Evolutionary conservation across 2,329 filamentous ascomycete species (phyloP).

Genomic region (Immersiporthe knoxdaviesiana): DNA sequence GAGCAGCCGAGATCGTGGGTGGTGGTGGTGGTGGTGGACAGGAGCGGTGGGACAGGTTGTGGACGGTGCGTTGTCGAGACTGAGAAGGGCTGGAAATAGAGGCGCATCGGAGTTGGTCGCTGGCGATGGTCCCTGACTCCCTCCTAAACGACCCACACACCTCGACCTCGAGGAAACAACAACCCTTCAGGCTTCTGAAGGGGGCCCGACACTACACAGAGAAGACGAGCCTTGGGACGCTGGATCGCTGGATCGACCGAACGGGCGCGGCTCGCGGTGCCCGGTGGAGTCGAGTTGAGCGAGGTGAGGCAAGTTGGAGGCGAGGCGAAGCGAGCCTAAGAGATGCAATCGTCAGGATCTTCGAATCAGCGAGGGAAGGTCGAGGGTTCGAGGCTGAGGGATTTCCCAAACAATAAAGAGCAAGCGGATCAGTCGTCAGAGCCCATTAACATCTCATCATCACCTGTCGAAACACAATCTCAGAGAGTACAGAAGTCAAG

Average conservation of each 20-base stretch:
- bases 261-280: slow-evolving; percentile 1
- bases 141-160: neutral
- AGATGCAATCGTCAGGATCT: neutral
- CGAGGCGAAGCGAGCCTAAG: neutral
- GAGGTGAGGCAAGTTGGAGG: neutral
- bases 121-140: neutral
- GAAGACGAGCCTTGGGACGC: neutral
- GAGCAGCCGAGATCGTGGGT: slow-evolving; percentile 17
- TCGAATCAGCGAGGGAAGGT: slow-evolving; percentile 19
- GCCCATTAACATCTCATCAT: slow-evolving; percentile 27
- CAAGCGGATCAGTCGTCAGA: slow-evolving; percentile 24
- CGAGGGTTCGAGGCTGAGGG: slow-evolving; percentile 18
- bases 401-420: slow-evolving; percentile 8
- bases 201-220: neutral
- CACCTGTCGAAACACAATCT: slow-evolving; percentile 11
- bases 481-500: neutral
- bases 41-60: slow-evolving; percentile 17
- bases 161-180: neutral
- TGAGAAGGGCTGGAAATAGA: slow-evolving; percentile 24
- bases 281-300: slow-evolving; percentile 12
- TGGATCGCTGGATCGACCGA: neutral
- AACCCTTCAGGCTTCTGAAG: neutral
- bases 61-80: slow-evolving; percentile 25
- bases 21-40: neutral
- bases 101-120: slow-evolving; percentile 21